Evolutionary conservation across 352 stramenopile genomes (phyloP), one percentile per base, ranked within the genome.

Genomic region (Phytophthora tubulina): DNA sequence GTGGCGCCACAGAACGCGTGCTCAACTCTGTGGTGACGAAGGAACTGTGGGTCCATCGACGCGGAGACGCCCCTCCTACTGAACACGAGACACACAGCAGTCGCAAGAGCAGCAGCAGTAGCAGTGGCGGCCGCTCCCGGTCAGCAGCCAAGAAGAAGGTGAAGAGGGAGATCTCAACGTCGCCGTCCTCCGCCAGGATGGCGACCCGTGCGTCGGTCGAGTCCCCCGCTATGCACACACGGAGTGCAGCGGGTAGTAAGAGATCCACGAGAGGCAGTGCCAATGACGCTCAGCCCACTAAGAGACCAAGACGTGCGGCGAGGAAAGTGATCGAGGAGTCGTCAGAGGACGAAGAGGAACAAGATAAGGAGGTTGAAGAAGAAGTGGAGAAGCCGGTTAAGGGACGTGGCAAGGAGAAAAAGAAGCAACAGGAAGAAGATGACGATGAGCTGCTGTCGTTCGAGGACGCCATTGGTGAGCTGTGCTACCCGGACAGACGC

Each of bases 401-500:
- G 31, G 21, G 4, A 32, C 45, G 21, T 46, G 41, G 41, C 7
- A 45, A 56, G 6, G 17, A 10, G 53, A 79, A 31, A 42, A 68
- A 8, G 41, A 17, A 57, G 8, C 7, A 73, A 9, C 41, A 61
- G 10, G 63, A 67, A 4, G 42, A 71, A 49, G 65, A 62, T 13
- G 68, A 65, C 4, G 71, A 78, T 6, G 57, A 70, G 39, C 31
- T 69, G n/a, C 38, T 45, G 2, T 49, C 53, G 31, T 38, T 64
- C 42, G 82, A 89, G 38, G 85, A 92, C 39, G 78, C 80, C 9
- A 89, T 92, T 59, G 81, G 82, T 1, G 81, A 89, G 32, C 71
- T 92, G 64, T 92, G 85, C 63, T 92, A 90, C 39, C 66, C 75
- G 2, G 81, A 91, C 30, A 67, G 71, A 48, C 85, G 85, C 35